Evolutionary conservation across 192 early-diverging fungal genomes (phyloP).

Genomic region (Physocladia obscura): DNA sequence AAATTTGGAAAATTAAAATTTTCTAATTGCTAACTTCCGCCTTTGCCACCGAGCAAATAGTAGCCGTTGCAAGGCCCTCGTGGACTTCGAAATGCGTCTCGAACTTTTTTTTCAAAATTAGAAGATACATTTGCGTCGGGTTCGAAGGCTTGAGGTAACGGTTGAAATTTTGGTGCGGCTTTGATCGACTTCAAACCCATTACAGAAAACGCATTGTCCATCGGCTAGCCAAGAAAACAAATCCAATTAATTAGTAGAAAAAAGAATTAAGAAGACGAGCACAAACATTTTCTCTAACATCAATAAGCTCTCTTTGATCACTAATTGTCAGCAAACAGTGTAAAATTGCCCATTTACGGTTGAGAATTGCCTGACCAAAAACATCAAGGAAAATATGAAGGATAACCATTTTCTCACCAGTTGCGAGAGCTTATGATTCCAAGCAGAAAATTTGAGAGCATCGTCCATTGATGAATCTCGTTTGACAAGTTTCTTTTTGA

Average conservation of each 20-base stretch:
- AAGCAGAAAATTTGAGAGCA: conserved; percentile 60
- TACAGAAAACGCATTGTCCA: conserved; percentile 10
- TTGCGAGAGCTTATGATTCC: conserved; percentile 53
- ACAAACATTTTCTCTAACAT: neutral
- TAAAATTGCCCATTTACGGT: conserved; percentile 17
- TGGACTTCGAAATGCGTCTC: neutral
- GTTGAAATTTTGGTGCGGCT: neutral
- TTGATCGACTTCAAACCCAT: conserved; percentile 7
- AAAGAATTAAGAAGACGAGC: neutral
- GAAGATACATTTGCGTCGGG: neutral
- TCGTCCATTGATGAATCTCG: conserved; percentile 49
- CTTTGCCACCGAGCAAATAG: neutral
- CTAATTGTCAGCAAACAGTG: neutral
- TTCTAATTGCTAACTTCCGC: neutral
- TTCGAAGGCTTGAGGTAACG: neutral
- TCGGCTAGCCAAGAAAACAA: neutral
- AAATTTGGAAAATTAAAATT: too few species aligned
- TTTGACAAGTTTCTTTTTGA: conserved; percentile 64
- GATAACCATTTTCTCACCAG: conserved; percentile 34
- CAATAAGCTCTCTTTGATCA: neutral
- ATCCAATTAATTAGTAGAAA: neutral
- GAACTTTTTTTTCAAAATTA: neutral
- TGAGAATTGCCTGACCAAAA: conserved; percentile 18
- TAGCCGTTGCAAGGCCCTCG: conserved; percentile 19
- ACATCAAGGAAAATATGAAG: neutral